A percentile compares a stretch with the other conserved stretches of the same genome.
Evolutionary conservation across 345 rosid species (phyloP).

Genomic region (Orychophragmus violaceus): DNA sequence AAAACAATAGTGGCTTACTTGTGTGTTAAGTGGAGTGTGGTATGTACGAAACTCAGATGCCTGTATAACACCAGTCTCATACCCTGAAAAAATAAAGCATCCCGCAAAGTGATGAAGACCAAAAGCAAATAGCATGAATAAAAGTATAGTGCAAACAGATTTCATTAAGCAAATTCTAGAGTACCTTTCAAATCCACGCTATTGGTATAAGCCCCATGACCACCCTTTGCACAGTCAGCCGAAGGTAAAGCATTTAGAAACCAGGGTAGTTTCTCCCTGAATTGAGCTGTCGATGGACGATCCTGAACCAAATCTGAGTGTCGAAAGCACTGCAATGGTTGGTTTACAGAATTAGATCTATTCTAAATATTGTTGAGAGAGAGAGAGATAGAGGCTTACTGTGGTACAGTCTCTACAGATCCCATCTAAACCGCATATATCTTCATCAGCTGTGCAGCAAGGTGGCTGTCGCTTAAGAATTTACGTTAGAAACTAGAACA

Average conservation of each 20-base stretch:
- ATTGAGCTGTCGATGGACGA: constrained; percentile 75
- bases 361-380: constrained; percentile 5
- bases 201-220: constrained; percentile 90
- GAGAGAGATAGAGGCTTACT: constrained; percentile 35
- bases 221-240: constrained; percentile 99
- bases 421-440: constrained; percentile 61
- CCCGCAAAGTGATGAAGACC: constrained; percentile 32
- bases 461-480: constrained; percentile 57
- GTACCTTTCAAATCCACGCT: constrained; percentile 76
- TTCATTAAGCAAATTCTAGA: constrained; percentile 4
- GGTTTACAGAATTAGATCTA: constrained; percentile 27
- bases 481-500: constrained; percentile 12
- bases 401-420: constrained; percentile 91
- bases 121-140: constrained; percentile 30
- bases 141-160: neutral
- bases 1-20: constrained; percentile 38
- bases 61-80: constrained; percentile 65
- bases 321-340: constrained; percentile 69
- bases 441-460: constrained; percentile 75
- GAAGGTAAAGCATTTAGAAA: constrained; percentile 90
- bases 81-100: constrained; percentile 43
- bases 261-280: constrained; percentile 87
- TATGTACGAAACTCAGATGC: constrained; percentile 95
- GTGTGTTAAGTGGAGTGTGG: constrained; percentile 86
- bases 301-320: constrained; percentile 65